Percentiles rank a stretch among this genome's conserved stretches.
phyloP scores from a whole-genome alignment of 1,284 basidiomycete species.

The Ceratobasidium sp. region DNA sequence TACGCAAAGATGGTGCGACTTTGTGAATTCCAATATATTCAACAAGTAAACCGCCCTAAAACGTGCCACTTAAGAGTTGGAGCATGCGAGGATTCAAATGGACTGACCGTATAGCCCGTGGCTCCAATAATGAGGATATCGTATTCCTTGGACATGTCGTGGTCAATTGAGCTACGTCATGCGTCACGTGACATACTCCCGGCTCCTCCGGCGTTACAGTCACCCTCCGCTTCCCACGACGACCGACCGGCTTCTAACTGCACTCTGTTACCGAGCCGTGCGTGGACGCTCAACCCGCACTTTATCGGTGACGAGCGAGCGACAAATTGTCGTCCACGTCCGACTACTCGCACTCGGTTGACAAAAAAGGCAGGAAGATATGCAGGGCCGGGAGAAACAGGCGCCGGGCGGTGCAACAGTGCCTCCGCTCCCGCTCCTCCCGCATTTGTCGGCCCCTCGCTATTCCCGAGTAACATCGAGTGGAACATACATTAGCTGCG shows the following conservation, averaged over 20 bases:
- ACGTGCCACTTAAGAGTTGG: neutral
- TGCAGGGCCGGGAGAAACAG: no score
- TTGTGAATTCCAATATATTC: conserved; percentile 45
- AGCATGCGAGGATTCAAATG: neutral
- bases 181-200: conserved; percentile 8
- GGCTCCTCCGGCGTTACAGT: neutral
- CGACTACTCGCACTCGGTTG: no score
- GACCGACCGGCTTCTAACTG: no score
- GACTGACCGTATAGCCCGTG: conserved; percentile 48
- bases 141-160: conserved; percentile 9
- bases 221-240: no score
- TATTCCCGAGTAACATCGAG: neutral
- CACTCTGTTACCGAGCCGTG: no score
- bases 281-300: no score
- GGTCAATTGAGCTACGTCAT: neutral
- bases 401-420: conserved; percentile 1
- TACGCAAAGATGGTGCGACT: conserved; percentile 1
- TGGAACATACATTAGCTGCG: conserved; percentile 8
- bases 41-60: conserved; percentile 45
- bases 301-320: no score
- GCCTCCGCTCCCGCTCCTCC: neutral
- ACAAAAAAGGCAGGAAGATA: no score
- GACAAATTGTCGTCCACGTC: no score
- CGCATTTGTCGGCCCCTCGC: neutral
- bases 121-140: conserved; percentile 49